Conservation (phyloP, 2,329 filamentous ascomycete genomes). For the Basipetospora chlamydospora region DNA sequence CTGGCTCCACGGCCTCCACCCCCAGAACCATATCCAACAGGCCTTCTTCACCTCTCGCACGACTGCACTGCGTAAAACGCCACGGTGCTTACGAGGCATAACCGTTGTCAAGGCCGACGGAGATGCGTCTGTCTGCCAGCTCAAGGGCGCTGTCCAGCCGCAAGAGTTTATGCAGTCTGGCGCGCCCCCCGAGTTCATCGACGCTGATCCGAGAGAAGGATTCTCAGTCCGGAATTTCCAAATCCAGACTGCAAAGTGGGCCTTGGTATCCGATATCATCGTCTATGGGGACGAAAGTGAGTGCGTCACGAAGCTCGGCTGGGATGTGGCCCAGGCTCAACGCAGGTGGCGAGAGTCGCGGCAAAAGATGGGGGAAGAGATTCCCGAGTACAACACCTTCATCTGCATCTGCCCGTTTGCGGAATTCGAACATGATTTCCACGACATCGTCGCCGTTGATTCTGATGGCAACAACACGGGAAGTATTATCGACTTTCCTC, state of each 20-base stretch:
- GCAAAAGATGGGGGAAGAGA: slow-evolving; percentile 34
- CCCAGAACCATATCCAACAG: slow-evolving; percentile 75
- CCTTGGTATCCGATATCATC: slow-evolving; percentile 79
- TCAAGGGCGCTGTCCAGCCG: slow-evolving; percentile 77
- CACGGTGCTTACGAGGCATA: slow-evolving; percentile 62
- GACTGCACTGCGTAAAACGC: slow-evolving; percentile 53
- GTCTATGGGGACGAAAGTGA: slow-evolving; percentile 68
- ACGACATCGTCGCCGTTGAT: slow-evolving; percentile 62
- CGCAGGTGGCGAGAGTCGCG: slow-evolving; percentile 55
- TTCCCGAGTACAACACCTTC: slow-evolving; percentile 74
- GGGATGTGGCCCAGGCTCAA: slow-evolving; percentile 63
- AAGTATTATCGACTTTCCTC: slow-evolving; percentile 73
- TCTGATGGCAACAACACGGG: slow-evolving; percentile 58
- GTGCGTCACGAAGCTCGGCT: slow-evolving; percentile 47
- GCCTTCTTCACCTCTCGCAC: slow-evolving; percentile 75
- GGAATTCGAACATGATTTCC: slow-evolving; percentile 55
- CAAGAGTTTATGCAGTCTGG: slow-evolving; percentile 57
- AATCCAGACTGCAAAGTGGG: slow-evolving; percentile 81
- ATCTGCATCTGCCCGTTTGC: slow-evolving; percentile 49
- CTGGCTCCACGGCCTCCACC: slow-evolving; percentile 88
- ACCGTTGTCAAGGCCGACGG: slow-evolving; percentile 83
- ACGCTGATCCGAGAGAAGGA: slow-evolving; percentile 74
- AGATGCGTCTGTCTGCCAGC: slow-evolving; percentile 54
- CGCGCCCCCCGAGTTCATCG: slow-evolving; percentile 49
- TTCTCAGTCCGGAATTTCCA: slow-evolving; percentile 97